Base-by-base conservation (phyloP, 257 asterid species). In the Marsdenia floribunda region DNA sequence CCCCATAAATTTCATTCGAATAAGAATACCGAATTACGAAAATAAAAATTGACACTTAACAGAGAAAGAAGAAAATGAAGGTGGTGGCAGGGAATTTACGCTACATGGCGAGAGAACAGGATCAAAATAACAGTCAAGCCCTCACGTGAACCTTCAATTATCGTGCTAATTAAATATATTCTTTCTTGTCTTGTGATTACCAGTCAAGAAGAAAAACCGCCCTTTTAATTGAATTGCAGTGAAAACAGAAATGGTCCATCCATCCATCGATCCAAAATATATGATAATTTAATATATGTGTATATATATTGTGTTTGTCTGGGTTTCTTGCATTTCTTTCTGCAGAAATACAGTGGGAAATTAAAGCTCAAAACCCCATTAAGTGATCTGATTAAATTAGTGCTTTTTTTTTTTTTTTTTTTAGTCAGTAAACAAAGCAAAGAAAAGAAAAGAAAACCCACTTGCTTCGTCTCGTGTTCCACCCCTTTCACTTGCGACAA, bases 111-210 rank as follows among this genome's bases (percentile, higher is more conserved):
- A 80, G 63, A 75, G 72, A 83, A 69, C 61, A 47, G 78, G 76
- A 82, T 81, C 84, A 87, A 80, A 84, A 80, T 83, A 83, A 73
- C 77, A 78, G 90, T 88, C 90, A 86, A 83, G 68, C 69, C 82
- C 80, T 82, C 93, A 88, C 96, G 92, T 89, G 91, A 86, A 80
- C 65, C 87, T 68, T 84, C 52, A 82, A 87, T 78, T 75, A 75
- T 50, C 76, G 86, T 76, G 89, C 90, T 85, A 82, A 74, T 78
- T 78, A 44, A 6, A 44, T 44, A 44, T 44, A 44, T 44, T 44
- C 8, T 44, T 42, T 78, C 64, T 67, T 81, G 79, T 80, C 74
- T 18, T 35, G 60, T 59, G 72, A 57, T 38, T 70, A 68, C 61
- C 38, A 26, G 75, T 66, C 65, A 63, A 80, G 65, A 72, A 73